These are phyloP conservation scores for Malus hybrid DNA, from an alignment of 331 rosid species.

Conservation along the genomic window DNA sequence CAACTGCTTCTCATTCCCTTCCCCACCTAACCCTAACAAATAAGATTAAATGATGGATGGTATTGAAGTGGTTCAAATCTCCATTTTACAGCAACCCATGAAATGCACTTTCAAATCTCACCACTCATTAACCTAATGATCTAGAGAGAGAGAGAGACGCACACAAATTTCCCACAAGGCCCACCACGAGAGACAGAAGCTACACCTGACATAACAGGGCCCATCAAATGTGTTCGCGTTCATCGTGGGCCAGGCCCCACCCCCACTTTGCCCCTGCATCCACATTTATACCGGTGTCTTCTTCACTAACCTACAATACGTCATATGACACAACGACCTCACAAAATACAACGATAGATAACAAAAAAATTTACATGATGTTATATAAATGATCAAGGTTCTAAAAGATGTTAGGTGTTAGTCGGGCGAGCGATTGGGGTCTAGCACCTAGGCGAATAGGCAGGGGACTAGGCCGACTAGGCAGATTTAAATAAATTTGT, in stretches of 20 bases:
- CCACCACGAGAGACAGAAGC: background rate
- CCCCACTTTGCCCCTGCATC: background rate
- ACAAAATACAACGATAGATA: too few species aligned
- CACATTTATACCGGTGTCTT: background rate
- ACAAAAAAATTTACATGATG: too few species aligned
- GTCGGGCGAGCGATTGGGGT: too few species aligned
- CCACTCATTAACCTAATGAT: background rate
- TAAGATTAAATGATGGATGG: background rate
- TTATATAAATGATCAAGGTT: background rate
- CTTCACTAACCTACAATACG: background rate
- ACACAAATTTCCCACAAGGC: background rate
- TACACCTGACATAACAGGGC: background rate
- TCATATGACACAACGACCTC: too few species aligned
- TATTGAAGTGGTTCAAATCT: background rate
- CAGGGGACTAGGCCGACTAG: too few species aligned
- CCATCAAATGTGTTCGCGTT: background rate
- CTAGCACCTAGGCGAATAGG: too few species aligned
- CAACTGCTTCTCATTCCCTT: conserved; percentile 2
- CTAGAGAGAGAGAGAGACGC: too few species aligned
- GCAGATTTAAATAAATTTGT: too few species aligned
- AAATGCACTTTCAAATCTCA: background rate
- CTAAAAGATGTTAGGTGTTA: too few species aligned
- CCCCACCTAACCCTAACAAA: conserved; percentile 14
- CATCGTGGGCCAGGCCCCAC: background rate
- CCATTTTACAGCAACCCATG: background rate